Evolutionary conservation across 2,329 filamentous ascomycete species (phyloP).

Genomic region (Colletotrichum trifolii): DNA sequence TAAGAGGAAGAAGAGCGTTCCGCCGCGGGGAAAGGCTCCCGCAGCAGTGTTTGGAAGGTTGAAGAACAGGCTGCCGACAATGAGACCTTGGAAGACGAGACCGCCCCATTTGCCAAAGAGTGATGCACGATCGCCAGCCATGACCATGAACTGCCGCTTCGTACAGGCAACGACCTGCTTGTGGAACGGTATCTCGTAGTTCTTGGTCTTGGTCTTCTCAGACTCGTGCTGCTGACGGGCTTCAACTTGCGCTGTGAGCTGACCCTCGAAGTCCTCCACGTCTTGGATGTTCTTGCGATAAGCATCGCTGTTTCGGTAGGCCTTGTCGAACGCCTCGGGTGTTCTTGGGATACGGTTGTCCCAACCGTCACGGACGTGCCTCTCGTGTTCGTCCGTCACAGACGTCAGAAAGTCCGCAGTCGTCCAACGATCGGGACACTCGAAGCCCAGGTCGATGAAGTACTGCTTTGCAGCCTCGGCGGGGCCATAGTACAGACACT

Average conservation of each 20-base stretch:
- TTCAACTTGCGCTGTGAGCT: constrained; percentile 58
- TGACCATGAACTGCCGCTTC: constrained; percentile 46
- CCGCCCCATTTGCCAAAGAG: constrained; percentile 48
- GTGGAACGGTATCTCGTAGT: constrained; percentile 62
- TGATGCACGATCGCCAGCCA: constrained; percentile 47
- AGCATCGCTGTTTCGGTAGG: constrained; percentile 59
- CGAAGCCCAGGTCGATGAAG: constrained; percentile 78
- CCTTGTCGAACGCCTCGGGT: constrained; percentile 69
- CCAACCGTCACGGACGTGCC: constrained; percentile 52
- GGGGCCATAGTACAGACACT: constrained; percentile 78
- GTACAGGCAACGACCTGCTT: constrained; percentile 61
- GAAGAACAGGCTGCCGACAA: constrained; percentile 47
- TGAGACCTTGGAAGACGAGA: constrained; percentile 48
- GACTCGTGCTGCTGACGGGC: constrained; percentile 51
- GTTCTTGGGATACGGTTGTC: constrained; percentile 66
- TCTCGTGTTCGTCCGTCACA: constrained; percentile 72
- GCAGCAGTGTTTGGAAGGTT: constrained; percentile 47
- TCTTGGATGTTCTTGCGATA: constrained; percentile 57
- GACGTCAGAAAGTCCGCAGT: constrained; percentile 82
- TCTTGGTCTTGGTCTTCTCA: constrained; percentile 56
- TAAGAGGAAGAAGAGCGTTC: constrained; percentile 70
- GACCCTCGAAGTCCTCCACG: constrained; percentile 63
- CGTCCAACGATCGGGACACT: constrained; percentile 77
- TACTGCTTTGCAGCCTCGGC: constrained; percentile 73
- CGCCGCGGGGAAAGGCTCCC: constrained; percentile 69